Evolutionary conservation across 345 rosid genomes (phyloP).

Genomic region (Corchorus capsularis): DNA sequence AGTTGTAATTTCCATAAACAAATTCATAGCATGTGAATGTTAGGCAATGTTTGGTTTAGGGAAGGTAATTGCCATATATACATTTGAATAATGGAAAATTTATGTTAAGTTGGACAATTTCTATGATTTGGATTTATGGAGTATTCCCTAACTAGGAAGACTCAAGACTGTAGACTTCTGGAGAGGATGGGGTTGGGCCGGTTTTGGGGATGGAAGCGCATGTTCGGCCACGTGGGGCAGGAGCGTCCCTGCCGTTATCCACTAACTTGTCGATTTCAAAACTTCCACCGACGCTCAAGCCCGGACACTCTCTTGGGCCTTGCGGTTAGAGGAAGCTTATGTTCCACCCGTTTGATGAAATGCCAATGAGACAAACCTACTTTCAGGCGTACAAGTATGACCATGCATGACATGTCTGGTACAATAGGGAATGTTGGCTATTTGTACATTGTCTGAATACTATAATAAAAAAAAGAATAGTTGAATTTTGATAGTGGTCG

Average conservation of each 20-base stretch:
- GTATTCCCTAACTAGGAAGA: too few species aligned
- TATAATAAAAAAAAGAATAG: not conserved
- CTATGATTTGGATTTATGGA: too few species aligned
- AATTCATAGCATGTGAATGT: not conserved
- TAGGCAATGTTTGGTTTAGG: not conserved
- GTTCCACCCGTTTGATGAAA: not conserved
- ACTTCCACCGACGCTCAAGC: slow-evolving; percentile 13
- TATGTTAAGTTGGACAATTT: too few species aligned
- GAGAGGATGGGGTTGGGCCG: not conserved
- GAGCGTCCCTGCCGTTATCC: slow-evolving; percentile 17
- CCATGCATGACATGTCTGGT: not conserved
- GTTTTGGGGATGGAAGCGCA: slow-evolving; percentile 10
- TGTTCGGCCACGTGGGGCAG: slow-evolving; percentile 13
- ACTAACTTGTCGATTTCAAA: slow-evolving; percentile 19
- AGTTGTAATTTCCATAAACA: not conserved
- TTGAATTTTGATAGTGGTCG: too few species aligned
- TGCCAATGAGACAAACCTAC: not conserved
- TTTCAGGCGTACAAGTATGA: too few species aligned
- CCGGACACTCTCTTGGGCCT: not conserved
- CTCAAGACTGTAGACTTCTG: too few species aligned
- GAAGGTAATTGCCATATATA: too few species aligned
- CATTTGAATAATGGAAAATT: too few species aligned
- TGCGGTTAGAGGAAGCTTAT: not conserved
- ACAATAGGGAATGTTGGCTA: slow-evolving; percentile 7
- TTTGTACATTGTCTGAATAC: not conserved